Evolutionary conservation across 192 early-diverging fungal genomes (phyloP).

Genomic region (Backusella luteola): DNA sequence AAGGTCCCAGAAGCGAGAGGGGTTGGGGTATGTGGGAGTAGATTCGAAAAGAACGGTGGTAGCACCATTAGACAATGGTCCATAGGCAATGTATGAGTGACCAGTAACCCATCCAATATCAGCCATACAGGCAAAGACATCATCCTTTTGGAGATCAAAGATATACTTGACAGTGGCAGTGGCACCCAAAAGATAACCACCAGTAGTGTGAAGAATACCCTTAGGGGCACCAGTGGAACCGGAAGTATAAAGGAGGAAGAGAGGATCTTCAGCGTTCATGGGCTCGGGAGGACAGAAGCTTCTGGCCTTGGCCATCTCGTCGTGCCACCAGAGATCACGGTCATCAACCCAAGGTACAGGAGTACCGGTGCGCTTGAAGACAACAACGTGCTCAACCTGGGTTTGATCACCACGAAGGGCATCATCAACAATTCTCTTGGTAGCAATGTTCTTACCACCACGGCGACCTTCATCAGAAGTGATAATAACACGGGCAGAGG

Average conservation of each 20-base stretch:
- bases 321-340: slow-evolving; percentile 95
- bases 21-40: slow-evolving; percentile 90
- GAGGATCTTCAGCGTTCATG: slow-evolving; percentile 90
- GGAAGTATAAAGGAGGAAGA: slow-evolving; percentile 94
- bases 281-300: slow-evolving; percentile 85
- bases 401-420: slow-evolving; percentile 75
- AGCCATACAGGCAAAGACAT: slow-evolving; percentile 92
- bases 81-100: slow-evolving; percentile 91
- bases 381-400: slow-evolving; percentile 77
- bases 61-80: slow-evolving; percentile 80
- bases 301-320: slow-evolving; percentile 78
- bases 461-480: slow-evolving; percentile 94
- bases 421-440: slow-evolving; percentile 93
- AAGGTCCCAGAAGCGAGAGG: slow-evolving; percentile 78
- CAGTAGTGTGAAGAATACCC: slow-evolving; percentile 94
- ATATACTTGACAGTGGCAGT: slow-evolving; percentile 83
- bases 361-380: slow-evolving; percentile 87
- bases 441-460: slow-evolving; percentile 83
- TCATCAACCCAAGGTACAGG: slow-evolving; percentile 67
- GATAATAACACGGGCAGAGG: slow-evolving; percentile 75
- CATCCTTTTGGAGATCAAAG: slow-evolving; percentile 89
- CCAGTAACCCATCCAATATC: slow-evolving; percentile 92
- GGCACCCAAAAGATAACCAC: slow-evolving; percentile 89
- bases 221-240: slow-evolving; percentile 90
- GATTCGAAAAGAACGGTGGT: slow-evolving; percentile 95